These are phyloP conservation scores for Chimonanthus salicifolius DNA, from an alignment of 164 flowering plant genomes.

Conservation along the genomic window DNA sequence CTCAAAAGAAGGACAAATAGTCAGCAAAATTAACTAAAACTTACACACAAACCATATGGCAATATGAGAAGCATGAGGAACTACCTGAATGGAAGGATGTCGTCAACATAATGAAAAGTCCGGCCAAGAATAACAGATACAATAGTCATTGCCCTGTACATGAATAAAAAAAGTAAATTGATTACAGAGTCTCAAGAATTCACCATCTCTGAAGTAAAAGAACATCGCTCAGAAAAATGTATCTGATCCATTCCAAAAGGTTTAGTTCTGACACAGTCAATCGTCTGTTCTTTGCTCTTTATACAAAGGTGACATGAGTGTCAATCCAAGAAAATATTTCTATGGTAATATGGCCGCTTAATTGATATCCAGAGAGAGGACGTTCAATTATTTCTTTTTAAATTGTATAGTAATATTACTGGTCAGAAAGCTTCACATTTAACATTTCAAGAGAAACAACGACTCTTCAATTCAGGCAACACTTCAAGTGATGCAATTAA, in stretches of 20 bases:
- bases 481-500: no score
- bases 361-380: no score
- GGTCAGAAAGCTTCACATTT: no score
- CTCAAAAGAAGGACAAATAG: not conserved
- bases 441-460: no score
- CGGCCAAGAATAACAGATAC: slow-evolving; percentile 89
- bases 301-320: no score
- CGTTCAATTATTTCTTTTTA: no score
- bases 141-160: slow-evolving; percentile 79
- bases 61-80: slow-evolving; percentile 4
- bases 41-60: not conserved
- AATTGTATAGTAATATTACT: no score
- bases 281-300: no score
- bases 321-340: no score
- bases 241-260: not conserved
- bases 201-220: not conserved
- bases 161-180: not conserved
- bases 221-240: not conserved
- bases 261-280: no score
- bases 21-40: not conserved
- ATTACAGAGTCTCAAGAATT: not conserved
- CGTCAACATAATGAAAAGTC: slow-evolving; percentile 95
- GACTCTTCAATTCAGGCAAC: no score
- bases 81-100: slow-evolving; percentile 88
- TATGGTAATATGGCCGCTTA: no score